Conservation (phyloP, 2,329 filamentous ascomycete genomes). For the Fusarium agapanthi region DNA sequence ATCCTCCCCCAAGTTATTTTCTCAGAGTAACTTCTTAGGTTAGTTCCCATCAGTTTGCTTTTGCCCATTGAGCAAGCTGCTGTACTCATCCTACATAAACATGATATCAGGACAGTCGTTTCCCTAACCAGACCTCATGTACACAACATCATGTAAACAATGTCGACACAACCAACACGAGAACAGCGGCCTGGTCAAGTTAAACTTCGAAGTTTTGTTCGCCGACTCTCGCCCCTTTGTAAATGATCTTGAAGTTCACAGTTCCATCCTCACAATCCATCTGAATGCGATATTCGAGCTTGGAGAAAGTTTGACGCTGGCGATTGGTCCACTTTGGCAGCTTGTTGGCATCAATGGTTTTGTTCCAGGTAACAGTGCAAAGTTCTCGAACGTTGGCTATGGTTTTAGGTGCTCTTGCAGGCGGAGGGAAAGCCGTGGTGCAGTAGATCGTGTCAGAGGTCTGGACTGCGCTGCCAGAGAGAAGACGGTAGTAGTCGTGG, state of each 20-base stretch:
- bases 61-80: not conserved
- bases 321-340: slow-evolving; percentile 27
- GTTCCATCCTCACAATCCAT: slow-evolving; percentile 36
- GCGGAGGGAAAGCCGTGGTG: not conserved
- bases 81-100: not conserved
- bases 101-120: not conserved
- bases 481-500: not conserved
- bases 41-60: too few species aligned
- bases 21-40: not conserved
- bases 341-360: fast-evolving
- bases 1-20: not conserved
- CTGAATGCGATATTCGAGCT: not conserved
- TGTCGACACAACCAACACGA: not conserved
- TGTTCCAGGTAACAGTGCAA: slow-evolving; percentile 33
- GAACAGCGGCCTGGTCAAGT: not conserved
- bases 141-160: not conserved
- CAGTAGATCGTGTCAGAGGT: fast-evolving
- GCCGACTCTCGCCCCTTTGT: slow-evolving; percentile 11
- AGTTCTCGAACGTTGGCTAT: not conserved
- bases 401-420: not conserved
- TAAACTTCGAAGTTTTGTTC: slow-evolving; percentile 31
- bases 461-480: fast-evolving
- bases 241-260: slow-evolving; percentile 33
- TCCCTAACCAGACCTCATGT: not conserved
- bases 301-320: not conserved